A percentile compares a stretch with the other conserved stretches of the same genome.
These are phyloP conservation scores for Pseudogymnoascus pannorum DNA, from an alignment of 2,329 filamentous ascomycete genomes.

Conservation along the genomic window DNA sequence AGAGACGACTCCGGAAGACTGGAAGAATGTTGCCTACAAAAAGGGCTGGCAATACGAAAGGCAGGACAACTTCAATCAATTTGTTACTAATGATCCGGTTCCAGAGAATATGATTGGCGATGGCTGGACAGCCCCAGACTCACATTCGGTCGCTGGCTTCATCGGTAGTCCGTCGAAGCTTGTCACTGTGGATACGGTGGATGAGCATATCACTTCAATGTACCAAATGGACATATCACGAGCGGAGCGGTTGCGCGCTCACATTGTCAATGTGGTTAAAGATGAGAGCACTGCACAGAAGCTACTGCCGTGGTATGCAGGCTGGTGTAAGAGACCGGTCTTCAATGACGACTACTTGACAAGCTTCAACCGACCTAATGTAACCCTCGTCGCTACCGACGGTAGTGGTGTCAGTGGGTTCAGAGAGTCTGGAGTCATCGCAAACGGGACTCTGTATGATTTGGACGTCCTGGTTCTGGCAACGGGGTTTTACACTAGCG, in stretches of 20 bases:
- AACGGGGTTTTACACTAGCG: constrained; percentile 37
- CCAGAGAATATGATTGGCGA: constrained; percentile 41
- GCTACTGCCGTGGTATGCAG: constrained; percentile 53
- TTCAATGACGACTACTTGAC: constrained; percentile 55
- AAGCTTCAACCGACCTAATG: constrained; percentile 51
- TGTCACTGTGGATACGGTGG: constrained; percentile 32
- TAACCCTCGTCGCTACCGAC: constrained; percentile 54
- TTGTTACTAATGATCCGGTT: constrained; percentile 28
- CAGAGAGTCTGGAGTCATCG: constrained; percentile 40
- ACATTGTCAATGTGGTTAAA: constrained; percentile 44
- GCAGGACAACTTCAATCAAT: constrained; percentile 36
- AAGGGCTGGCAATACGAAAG: constrained; percentile 45
- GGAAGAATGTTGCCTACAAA: constrained; percentile 21
- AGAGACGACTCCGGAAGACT: constrained; percentile 37
- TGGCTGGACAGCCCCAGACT: constrained; percentile 40
- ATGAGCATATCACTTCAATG: too few relatives aligned
- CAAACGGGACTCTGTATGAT: constrained; percentile 39
- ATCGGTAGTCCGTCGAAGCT: constrained; percentile 44
- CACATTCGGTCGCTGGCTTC: constrained; percentile 43
- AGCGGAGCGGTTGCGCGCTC: constrained; percentile 38
- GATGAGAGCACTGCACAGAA: constrained; percentile 43
- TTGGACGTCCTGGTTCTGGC: constrained; percentile 40
- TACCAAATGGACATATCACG: constrained; percentile 28
- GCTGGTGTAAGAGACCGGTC: constrained; percentile 56
- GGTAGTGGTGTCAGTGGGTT: constrained; percentile 43